Percentiles rank a stretch among this genome's conserved stretches.
These are phyloP conservation scores for Podila epigama DNA, from an alignment of 192 early-diverging fungal genomes.

Conservation along the genomic window DNA sequence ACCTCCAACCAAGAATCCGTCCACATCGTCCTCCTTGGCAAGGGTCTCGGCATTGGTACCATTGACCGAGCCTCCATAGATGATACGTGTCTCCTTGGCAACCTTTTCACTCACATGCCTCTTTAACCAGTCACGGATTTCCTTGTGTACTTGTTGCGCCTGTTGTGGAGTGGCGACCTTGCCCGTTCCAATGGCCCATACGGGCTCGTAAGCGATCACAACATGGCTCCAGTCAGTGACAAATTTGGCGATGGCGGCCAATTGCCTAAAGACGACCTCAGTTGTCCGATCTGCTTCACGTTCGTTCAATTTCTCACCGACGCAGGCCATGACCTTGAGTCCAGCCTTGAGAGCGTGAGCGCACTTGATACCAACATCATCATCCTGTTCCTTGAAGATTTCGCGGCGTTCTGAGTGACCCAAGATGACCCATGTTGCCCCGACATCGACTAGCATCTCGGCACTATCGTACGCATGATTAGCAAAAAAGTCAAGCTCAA, in stretches of 20 bases:
- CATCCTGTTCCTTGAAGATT: conserved; percentile 84
- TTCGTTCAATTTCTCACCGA: conserved; percentile 94
- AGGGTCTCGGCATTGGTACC: conserved; percentile 80
- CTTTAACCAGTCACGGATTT: conserved; percentile 82
- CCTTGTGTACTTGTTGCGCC: conserved; percentile 91
- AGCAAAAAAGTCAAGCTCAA: no score
- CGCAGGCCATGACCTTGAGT: conserved; percentile 90
- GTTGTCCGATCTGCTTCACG: conserved; percentile 86
- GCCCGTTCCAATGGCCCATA: conserved; percentile 99
- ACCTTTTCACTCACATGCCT: conserved; percentile 80
- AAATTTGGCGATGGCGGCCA: conserved; percentile 78
- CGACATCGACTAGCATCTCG: conserved; percentile 93
- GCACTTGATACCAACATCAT: conserved; percentile 86
- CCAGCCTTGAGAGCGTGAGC: conserved; percentile 81
- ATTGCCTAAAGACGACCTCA: conserved; percentile 85
- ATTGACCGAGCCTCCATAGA: conserved; percentile 95
- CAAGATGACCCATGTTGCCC: conserved; percentile 90
- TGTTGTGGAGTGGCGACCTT: conserved; percentile 93
- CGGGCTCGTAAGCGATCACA: conserved; percentile 98
- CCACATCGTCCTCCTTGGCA: conserved; percentile 83
- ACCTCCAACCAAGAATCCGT: conserved; percentile 98
- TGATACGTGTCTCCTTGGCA: conserved; percentile 86
- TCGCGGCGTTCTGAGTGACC: conserved; percentile 98
- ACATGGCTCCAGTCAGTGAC: conserved; percentile 88
- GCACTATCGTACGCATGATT: conserved; percentile 62